A percentile compares a stretch with the other conserved stretches of the same genome.
phyloP scores from a whole-genome alignment of 2,329 filamentous ascomycete genomes.

The Aspergillus caelatus region DNA sequence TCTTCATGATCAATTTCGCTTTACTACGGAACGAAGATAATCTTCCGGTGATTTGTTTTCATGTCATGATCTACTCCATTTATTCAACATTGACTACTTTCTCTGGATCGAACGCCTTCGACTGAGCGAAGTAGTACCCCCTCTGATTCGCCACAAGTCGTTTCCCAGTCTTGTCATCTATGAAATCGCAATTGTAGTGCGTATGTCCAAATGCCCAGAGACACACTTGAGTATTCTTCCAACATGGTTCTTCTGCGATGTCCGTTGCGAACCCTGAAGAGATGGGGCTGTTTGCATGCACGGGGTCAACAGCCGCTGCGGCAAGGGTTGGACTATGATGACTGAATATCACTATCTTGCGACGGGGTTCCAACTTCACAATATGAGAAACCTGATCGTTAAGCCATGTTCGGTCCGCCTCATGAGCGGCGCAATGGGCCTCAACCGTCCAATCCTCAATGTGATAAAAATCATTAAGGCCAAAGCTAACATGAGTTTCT shows the following conservation, averaged over 20 bases:
- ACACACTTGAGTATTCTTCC: conserved; percentile 39
- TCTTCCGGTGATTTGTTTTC: background rate
- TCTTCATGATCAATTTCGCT: background rate
- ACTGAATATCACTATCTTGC: conserved; percentile 43
- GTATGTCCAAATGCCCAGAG: conserved; percentile 56
- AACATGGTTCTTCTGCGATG: conserved; percentile 42
- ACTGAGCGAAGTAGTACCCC: conserved; percentile 45
- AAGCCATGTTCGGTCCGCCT: conserved; percentile 41
- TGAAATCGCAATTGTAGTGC: conserved; percentile 50
- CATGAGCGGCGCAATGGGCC: conserved; percentile 34
- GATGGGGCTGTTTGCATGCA: conserved; percentile 35
- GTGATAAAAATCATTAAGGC: conserved; percentile 57
- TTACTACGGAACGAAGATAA: background rate
- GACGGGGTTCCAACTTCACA: conserved; percentile 30
- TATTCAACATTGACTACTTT: conserved; percentile 28
- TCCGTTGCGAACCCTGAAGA: conserved; percentile 48
- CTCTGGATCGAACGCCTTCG: conserved; percentile 36
- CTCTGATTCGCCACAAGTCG: conserved; percentile 46
- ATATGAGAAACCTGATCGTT: conserved; percentile 41
- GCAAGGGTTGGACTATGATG: conserved; percentile 42
- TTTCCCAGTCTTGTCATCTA: conserved; percentile 33
- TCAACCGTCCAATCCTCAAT: conserved; percentile 43
- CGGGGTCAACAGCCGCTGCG: conserved; percentile 31
- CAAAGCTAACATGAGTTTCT: conserved; percentile 42
- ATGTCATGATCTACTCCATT: background rate